A percentile compares a stretch with the other conserved stretches of the same genome.
These are phyloP conservation scores for Neonectria coccinea DNA, from an alignment of 2,329 filamentous ascomycete genomes.

Conservation along the genomic window DNA sequence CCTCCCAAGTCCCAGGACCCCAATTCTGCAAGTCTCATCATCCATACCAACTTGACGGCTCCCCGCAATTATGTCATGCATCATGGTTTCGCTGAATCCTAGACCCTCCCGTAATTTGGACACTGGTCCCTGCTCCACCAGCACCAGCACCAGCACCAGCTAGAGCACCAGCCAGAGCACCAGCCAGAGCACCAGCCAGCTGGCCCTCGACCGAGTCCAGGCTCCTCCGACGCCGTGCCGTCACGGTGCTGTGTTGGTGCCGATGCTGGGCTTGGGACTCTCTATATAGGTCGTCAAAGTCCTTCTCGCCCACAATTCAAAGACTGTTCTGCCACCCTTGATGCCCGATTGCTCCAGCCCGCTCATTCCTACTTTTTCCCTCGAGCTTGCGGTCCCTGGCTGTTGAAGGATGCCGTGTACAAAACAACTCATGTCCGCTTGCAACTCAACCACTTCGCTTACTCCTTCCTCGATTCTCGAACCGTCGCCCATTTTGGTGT, in stretches of 20 bases:
- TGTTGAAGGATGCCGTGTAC: conserved; percentile 37
- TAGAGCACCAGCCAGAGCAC: conserved; percentile 39
- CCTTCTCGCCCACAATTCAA: conserved; percentile 42
- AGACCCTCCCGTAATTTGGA: conserved; percentile 52
- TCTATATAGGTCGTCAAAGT: conserved; percentile 43
- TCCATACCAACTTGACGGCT: conserved; percentile 40
- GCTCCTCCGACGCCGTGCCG: conserved; percentile 32
- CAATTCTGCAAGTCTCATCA: conserved; percentile 30
- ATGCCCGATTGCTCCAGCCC: conserved; percentile 44
- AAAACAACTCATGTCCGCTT: conserved; percentile 33
- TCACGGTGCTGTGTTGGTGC: conserved; percentile 20
- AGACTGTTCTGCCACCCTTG: conserved; percentile 41
- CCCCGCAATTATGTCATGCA: conserved; percentile 62
- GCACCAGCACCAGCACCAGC: conserved; percentile 34
- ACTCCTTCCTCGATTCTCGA: conserved; percentile 12
- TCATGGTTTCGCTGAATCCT: conserved; percentile 52
- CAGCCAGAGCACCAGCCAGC: conserved; percentile 35
- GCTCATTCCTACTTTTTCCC: conserved; percentile 32
- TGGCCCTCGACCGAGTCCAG: conserved; percentile 32
- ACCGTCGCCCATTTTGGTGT: conserved; percentile 11
- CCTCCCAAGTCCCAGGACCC: conserved; percentile 21
- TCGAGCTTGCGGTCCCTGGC: conserved; percentile 32
- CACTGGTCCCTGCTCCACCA: conserved; percentile 46
- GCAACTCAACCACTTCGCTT: conserved; percentile 26
- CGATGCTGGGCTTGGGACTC: conserved; percentile 33